Base-by-base conservation (phyloP, 345 rosid genomes). In the Corymbia maculata region DNA sequence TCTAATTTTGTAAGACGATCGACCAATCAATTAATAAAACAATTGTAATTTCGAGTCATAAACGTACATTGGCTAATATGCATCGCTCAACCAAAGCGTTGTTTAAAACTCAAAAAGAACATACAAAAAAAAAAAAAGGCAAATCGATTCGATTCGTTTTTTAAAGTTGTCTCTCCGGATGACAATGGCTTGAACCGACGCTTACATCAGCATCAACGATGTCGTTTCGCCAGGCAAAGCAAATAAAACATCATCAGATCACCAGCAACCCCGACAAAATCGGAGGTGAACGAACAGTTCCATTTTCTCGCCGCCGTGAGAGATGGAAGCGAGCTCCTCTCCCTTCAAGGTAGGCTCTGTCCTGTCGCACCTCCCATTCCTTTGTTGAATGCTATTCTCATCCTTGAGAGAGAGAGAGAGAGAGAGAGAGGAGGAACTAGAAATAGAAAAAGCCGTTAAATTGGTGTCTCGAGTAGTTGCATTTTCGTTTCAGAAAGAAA, bases 261-360 rank as follows among this genome's bases (percentile, higher is more conserved):
- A 19, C 49, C 47, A 36, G 82, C 49, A 75, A 36, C 13, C 82
- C 82, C 82, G 36, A 9, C 49, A 36, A 36, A 36, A 75, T 10
- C 21, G 82, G 82, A 75, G 49, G 49, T 70, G 82, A 70, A 70
- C 13, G 49, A 42, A 36, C 82, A 2, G 49, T 75, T 6, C 82
- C 22, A 75, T 36, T 36, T 75, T 75, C 49, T 75, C 14, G 82
- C 44, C 75, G 30, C 19, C 89, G 45, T 49, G 52, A 79, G 86
- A 85, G 87, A 95, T 95, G 96, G 94, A 93, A 91, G 89, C 90
- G 64, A 79, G 75, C 50, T 61, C 82, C 88, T 82, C 93, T 92
- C 90, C 93, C 32, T 90, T 92, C 89, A 94, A 94, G 96, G 98
- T 95, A 49, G 28, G 44, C 86, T 80, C 79, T 52, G 47, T 59